Evolutionary conservation across 768 basidiomycete species (phyloP).

Genomic region (Saitozyma sp.): DNA sequence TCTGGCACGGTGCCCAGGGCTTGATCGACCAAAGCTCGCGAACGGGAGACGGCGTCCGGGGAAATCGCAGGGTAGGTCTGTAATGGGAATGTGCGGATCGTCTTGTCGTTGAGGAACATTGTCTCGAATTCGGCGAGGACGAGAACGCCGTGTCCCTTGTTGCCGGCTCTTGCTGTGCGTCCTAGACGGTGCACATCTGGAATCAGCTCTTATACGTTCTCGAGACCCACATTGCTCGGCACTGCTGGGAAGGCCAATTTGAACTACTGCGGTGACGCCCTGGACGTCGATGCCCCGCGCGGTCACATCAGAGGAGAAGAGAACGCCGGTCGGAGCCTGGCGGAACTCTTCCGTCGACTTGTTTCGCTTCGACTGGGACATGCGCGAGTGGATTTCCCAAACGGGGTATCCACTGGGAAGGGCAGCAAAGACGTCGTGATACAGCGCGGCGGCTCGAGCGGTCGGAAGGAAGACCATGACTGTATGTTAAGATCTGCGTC

Average conservation of each 20-base stretch:
- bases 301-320: slow-evolving; percentile 55
- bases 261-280: slow-evolving; percentile 64
- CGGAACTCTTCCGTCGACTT: slow-evolving; percentile 61
- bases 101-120: slow-evolving; percentile 57
- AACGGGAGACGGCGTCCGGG: background rate
- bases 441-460: slow-evolving; percentile 61
- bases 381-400: slow-evolving; percentile 63
- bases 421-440: slow-evolving; percentile 50
- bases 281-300: slow-evolving; percentile 71
- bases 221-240: slow-evolving; percentile 51
- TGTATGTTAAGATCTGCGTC: slow-evolving; percentile 10
- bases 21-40: slow-evolving; percentile 26
- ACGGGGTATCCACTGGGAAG: slow-evolving; percentile 43
- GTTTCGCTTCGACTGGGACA: slow-evolving; percentile 59
- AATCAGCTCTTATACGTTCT: slow-evolving; percentile 3
- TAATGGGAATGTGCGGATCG: slow-evolving; percentile 56
- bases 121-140: slow-evolving; percentile 61
- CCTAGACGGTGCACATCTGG: slow-evolving; percentile 55
- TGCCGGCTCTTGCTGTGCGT: slow-evolving; percentile 56
- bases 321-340: slow-evolving; percentile 54
- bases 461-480: slow-evolving; percentile 70
- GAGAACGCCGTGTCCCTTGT: slow-evolving; percentile 59
- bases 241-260: slow-evolving; percentile 54
- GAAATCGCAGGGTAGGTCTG: slow-evolving; percentile 38
- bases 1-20: slow-evolving; percentile 53